Conservation (phyloP, 805 yeast species). For the Candida krabiensis region DNA sequence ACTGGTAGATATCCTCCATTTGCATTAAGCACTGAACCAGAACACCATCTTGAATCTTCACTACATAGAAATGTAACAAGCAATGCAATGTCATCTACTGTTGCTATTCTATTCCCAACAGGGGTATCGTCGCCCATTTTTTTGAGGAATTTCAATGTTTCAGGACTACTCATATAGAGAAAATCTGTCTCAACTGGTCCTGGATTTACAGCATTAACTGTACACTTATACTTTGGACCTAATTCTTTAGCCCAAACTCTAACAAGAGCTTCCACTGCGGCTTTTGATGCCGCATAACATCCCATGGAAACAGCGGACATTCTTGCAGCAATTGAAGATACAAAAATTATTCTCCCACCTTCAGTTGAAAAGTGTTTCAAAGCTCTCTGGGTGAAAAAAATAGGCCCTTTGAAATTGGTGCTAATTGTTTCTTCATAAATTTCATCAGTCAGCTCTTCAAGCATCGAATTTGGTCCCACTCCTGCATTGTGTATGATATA, state of each 20-base stretch:
- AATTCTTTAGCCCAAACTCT: slow-evolving; percentile 45
- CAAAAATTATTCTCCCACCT: slow-evolving; percentile 44
- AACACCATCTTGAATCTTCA: slow-evolving; percentile 16
- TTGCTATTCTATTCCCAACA: slow-evolving; percentile 17
- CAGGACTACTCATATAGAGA: slow-evolving; percentile 15
- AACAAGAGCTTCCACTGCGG: slow-evolving; percentile 43
- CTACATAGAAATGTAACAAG: slow-evolving; percentile 16
- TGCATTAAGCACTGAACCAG: slow-evolving; percentile 15
- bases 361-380: slow-evolving; percentile 41
- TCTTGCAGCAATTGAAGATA: slow-evolving; percentile 50
- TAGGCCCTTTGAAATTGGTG: slow-evolving; percentile 45
- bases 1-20: no score
- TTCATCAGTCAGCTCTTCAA: slow-evolving; percentile 24
- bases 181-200: slow-evolving; percentile 48
- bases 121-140: slow-evolving; percentile 13
- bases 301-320: slow-evolving; percentile 48
- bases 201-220: slow-evolving; percentile 48
- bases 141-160: slow-evolving; percentile 9
- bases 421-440: slow-evolving; percentile 38
- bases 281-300: slow-evolving; percentile 44
- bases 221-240: slow-evolving; percentile 37
- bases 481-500: slow-evolving; percentile 45
- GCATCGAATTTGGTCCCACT: slow-evolving; percentile 31
- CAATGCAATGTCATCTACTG: slow-evolving; percentile 18
- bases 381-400: slow-evolving; percentile 46